These are phyloP conservation scores for Fusarium sp. DNA, from an alignment of 2,329 filamentous ascomycete genomes.

Conservation along the genomic window DNA sequence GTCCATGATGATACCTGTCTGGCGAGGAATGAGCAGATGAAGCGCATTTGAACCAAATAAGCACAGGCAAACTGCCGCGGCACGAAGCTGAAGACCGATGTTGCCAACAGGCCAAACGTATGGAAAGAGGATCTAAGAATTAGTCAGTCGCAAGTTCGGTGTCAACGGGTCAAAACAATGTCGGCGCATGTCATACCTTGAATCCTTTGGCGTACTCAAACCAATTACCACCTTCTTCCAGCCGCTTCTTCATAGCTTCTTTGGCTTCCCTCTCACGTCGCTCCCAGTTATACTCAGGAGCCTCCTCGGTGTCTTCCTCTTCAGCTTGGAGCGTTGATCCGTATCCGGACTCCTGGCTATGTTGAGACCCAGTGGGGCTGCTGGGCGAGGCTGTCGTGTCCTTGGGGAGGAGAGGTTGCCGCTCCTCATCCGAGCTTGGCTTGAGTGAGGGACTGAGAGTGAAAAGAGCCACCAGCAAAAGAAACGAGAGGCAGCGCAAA, in stretches of 20 bases:
- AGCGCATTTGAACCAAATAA: conserved; percentile 78
- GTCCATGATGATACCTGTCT: conserved; percentile 83
- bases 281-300: conserved; percentile 66
- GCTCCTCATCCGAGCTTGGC: conserved; percentile 64
- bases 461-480: conserved; percentile 30
- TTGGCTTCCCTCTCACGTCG: conserved; percentile 64
- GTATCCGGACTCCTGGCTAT: conserved; percentile 50
- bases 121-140: conserved; percentile 74
- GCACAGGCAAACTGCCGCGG: conserved; percentile 74
- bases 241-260: conserved; percentile 73
- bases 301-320: conserved; percentile 53
- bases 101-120: conserved; percentile 82
- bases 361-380: conserved; percentile 35
- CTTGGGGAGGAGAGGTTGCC: conserved; percentile 66
- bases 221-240: conserved; percentile 83
- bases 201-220: conserved; percentile 82
- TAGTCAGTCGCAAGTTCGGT: background rate
- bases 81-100: conserved; percentile 73
- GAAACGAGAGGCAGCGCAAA: conserved; percentile 36
- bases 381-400: conserved; percentile 31
- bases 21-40: conserved; percentile 82
- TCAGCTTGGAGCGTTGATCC: conserved; percentile 55
- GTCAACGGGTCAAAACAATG: background rate
- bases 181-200: conserved; percentile 55
- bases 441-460: conserved; percentile 28